Base-by-base conservation (phyloP, 2,329 filamentous ascomycete genomes). In the Diaporthe caulivora region DNA sequence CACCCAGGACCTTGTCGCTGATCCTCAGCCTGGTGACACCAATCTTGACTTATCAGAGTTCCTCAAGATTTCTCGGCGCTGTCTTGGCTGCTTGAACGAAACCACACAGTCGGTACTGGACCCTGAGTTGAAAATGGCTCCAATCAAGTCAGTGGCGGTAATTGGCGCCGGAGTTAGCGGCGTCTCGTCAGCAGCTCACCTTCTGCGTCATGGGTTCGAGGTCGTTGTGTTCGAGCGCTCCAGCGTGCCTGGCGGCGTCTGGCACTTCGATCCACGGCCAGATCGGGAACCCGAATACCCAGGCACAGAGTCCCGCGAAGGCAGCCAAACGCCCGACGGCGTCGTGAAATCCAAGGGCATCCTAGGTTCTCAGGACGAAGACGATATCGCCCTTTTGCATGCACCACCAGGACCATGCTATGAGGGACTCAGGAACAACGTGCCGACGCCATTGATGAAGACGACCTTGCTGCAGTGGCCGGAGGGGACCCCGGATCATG, bases 361-460 rank as follows among this genome's bases (percentile, higher is more conserved):
- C 24, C 37, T 3, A 2, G 1, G 6, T 5, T 3, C 34, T 3
- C 26, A 58, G 9, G 26, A 18, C 2, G 49, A 70, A 17, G 69
- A 68, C 17, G 58, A 75, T 10, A 40, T 71, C 15, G 44, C 54
- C 2, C 47, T 75, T 6, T 26, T 58, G 89, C 80, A 82, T 58
- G 78, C 77, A 5, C 80, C 91, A 73, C 40, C 90, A 90, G 76
- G 72, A 58, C 83, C 95, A 86, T 84, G 89, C 87, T 82, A 88
- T 73, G 81, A 81, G 7, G 87, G 87, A 2, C 83, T 95, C 10
- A 92, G 92, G 78, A 94, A 93, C 47, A 97, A 96, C 77, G 92
- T 95, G 4, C 92, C 93, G 0, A 91, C 92, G n/a, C 85, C 80
- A 29, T 77, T 87, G 3, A 83, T 88, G 81, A 80, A 81, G 54